Base-by-base conservation (phyloP, 768 basidiomycete species). In the Kwoniella dendrophila region DNA sequence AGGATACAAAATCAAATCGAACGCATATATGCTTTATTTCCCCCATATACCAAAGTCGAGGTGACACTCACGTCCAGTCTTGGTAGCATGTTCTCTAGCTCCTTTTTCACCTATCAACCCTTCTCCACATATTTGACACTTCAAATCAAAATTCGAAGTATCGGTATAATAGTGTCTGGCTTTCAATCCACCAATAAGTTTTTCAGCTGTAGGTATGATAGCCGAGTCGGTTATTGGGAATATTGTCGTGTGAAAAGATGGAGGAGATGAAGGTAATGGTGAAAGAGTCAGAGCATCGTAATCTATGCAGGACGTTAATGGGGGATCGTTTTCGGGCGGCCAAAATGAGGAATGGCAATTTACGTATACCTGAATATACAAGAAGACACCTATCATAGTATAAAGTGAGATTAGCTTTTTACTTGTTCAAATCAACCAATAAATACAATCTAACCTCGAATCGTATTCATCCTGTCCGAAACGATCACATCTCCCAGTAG, bases 91-190 rank as follows among this genome's bases (percentile, higher is more conserved):
- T 48, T 85, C 84, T 34, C 90, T 85, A 1, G 95, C 95, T 63
- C 87, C 93, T 72, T 93, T 97, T 82, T 98, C 94, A 33, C 95
- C 95, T 69, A 88, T 94, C 67, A 98, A 80, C 0, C 90, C 92
- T 70, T 86, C 82, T 18, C 88, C 86, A 72, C 94, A 98, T 52
- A 88, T 82, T 86, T 66, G 63, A 33, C 72, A 72, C 71, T 87
- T 88, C 45, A 97, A 78, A 78, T 92, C 90, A 76, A 97, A 97
- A 3, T 90, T 95, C 43, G 89, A 79, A 3, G 90, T 94, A 77
- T 97, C 96, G 11, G 94, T 96, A 72, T 84, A 97, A 26, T 90
- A 91, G 70, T 85, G 89, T 81, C 87, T 88, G 32, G 83, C 82
- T 32, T 91, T 84, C 71, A 97, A 79, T 62, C 86, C 84, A 24